Base-by-base conservation (phyloP, 2,329 filamentous ascomycete species). In the Scopulariopsis brevicaulis region DNA sequence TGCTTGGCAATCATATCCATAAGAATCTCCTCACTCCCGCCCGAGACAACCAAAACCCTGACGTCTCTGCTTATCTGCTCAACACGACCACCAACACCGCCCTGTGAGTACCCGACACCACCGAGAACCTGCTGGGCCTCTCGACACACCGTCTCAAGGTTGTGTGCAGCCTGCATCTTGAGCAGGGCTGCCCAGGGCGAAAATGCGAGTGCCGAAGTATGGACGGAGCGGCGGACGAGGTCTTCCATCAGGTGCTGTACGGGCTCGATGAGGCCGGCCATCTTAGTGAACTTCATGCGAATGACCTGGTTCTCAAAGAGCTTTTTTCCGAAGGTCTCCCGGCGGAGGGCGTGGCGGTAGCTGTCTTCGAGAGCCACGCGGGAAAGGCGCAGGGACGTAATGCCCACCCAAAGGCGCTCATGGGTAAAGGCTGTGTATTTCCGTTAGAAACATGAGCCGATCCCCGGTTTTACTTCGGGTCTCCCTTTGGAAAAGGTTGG, bases 211-310 rank as follows among this genome's bases (percentile, higher is more conserved):
- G 52, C 28, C 52, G 25, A 37, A 15, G 40, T 20, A 28, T 12
- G 11, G 2, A 15, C 4, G n/a, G 77, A 72, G 32, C 78, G 69
- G 53, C 77, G 74, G n/a, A 77, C 77, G 3, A 82, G 67, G 61
- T 82, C 78, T 60, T 83, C 80, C 56, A 82, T 66, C 65, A 78
- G 81, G 1, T 78, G 76, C 62, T 78, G 78, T 28, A 77, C 76
- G 1, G 76, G 74, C 60, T 82, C 80, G 40, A 83, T 77, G 63
- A 77, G 73, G 10, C 77, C 68, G 1, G 76, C 79, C 57, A 81
- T 75, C 32, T 75, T 77, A 32, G 77, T 74, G 40, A 83, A 73
- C 63, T 82, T 83, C 24, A 74, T 69, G 32, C 74, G 73, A 54
- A 83, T 82, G 34, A 78, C 75, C 50, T 80, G 77, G 62, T 77